Evolutionary conservation across 306 rosid species (phyloP).

Genomic region (Cucumis hystrix): DNA sequence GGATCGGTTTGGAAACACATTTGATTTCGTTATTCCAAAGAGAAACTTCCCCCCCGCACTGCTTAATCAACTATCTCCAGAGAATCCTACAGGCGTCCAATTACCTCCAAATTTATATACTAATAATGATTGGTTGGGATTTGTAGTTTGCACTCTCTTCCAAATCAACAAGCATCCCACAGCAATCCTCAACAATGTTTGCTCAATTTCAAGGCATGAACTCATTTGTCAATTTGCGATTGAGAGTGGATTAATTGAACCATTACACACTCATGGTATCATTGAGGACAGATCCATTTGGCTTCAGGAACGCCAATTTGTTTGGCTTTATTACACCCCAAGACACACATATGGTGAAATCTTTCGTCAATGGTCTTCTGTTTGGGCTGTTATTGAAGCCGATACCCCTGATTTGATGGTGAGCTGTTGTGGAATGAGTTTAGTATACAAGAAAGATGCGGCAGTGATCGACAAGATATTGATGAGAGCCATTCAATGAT

Average conservation of each 20-base stretch:
- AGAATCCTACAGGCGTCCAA: neutral
- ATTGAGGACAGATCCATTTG: neutral
- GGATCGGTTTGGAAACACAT: neutral
- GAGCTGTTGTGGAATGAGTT: neutral
- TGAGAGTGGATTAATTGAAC: neutral
- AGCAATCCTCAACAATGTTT: neutral
- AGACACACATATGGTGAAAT: neutral
- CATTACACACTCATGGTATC: neutral
- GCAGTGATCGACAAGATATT: neutral
- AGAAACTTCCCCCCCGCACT: neutral
- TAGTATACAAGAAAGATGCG: neutral
- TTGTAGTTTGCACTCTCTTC: slow-evolving; percentile 6
- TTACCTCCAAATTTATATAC: neutral
- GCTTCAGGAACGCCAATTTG: slow-evolving; percentile 7
- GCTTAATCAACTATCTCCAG: neutral
- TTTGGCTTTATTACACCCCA: slow-evolving; percentile 20
- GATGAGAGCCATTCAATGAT: neutral
- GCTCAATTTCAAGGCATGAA: neutral
- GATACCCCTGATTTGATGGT: neutral
- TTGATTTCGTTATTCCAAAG: neutral
- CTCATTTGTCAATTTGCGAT: slow-evolving; percentile 7
- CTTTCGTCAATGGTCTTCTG: neutral
- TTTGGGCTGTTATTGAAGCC: slow-evolving; percentile 12
- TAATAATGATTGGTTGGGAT: slow-evolving; percentile 7
- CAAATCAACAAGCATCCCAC: neutral